These are phyloP conservation scores for Cytospora paraplurivora DNA, from an alignment of 2,329 filamentous ascomycete species.

Conservation along the genomic window DNA sequence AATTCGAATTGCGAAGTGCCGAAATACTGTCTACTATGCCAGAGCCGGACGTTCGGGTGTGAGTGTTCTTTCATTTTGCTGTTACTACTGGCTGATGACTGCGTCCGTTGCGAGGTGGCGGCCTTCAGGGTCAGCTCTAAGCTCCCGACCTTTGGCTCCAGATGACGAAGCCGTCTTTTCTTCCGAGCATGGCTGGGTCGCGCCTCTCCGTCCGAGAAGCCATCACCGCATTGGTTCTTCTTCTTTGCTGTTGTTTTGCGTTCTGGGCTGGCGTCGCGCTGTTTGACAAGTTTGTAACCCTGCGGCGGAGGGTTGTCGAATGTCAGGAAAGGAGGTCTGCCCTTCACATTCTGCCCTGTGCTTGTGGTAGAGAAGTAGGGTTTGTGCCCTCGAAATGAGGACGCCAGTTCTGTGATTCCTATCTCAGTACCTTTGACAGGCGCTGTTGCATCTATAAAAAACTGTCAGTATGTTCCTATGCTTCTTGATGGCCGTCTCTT, in stretches of 20 bases:
- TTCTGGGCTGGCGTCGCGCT: constrained; percentile 6
- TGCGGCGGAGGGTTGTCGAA: constrained; percentile 29
- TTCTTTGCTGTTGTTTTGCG: neutral
- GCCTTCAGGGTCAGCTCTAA: constrained; percentile 32
- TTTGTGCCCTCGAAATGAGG: neutral
- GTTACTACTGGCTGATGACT: neutral
- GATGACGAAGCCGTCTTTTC: constrained; percentile 16
- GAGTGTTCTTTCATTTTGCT: constrained; percentile 21
- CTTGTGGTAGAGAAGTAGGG: constrained; percentile 1
- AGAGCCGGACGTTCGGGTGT: neutral
- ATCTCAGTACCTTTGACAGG: neutral
- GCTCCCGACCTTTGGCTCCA: constrained; percentile 22
- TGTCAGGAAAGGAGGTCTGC: constrained; percentile 28
- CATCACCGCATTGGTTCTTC: constrained; percentile 15
- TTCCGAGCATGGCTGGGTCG: constrained; percentile 6
- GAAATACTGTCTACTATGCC: constrained; percentile 14
- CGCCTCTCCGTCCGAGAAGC: constrained; percentile 23
- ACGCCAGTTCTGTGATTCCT: neutral
- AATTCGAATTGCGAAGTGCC: constrained; percentile 11
- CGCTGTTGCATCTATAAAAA: neutral
- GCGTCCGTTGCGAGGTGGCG: constrained; percentile 13
- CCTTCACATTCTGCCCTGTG: constrained; percentile 3
- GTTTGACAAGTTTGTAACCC: constrained; percentile 32
- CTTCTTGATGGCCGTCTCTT: neutral
- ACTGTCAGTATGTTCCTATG: neutral